Evolutionary conservation across 2,329 filamentous ascomycete species (phyloP).

Genomic region (Microdochium bolleyi): DNA sequence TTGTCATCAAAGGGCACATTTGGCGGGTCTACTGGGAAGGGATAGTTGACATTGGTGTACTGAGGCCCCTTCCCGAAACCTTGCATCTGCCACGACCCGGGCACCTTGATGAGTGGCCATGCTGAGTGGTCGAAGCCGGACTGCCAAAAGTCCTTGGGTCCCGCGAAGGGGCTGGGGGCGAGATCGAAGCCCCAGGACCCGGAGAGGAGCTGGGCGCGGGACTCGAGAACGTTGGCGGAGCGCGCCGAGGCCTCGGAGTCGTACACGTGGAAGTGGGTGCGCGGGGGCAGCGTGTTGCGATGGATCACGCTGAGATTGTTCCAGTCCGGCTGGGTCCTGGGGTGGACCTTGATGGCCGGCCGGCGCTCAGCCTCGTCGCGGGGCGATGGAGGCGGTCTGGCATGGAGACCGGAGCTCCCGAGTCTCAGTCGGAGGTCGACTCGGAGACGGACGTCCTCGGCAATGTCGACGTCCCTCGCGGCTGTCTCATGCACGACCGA

Average conservation of each 20-base stretch:
- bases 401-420: neutral
- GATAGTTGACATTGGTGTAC: slow-evolving; percentile 57
- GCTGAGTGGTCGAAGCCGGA: slow-evolving; percentile 23
- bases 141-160: slow-evolving; percentile 31
- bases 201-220: slow-evolving; percentile 36
- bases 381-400: neutral
- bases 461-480: neutral
- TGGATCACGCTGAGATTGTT: slow-evolving; percentile 53
- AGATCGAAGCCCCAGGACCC: slow-evolving; percentile 47
- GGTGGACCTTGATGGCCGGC: neutral
- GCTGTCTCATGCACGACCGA: neutral
- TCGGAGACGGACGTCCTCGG: neutral
- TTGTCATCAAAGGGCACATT: slow-evolving; percentile 57
- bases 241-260: slow-evolving; percentile 39
- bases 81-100: slow-evolving; percentile 60
- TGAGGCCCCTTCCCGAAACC: slow-evolving; percentile 53
- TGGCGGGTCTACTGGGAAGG: slow-evolving; percentile 58
- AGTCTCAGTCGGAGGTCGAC: neutral
- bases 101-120: slow-evolving; percentile 47
- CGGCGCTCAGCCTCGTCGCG: neutral
- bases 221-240: slow-evolving; percentile 25
- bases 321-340: slow-evolving; percentile 40
- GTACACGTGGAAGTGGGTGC: slow-evolving; percentile 49
- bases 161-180: slow-evolving; percentile 34
- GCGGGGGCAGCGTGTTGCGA: slow-evolving; percentile 48